These are phyloP conservation scores for Xylaria sp. DNA, from an alignment of 2,329 filamentous ascomycete species.

Conservation along the genomic window DNA sequence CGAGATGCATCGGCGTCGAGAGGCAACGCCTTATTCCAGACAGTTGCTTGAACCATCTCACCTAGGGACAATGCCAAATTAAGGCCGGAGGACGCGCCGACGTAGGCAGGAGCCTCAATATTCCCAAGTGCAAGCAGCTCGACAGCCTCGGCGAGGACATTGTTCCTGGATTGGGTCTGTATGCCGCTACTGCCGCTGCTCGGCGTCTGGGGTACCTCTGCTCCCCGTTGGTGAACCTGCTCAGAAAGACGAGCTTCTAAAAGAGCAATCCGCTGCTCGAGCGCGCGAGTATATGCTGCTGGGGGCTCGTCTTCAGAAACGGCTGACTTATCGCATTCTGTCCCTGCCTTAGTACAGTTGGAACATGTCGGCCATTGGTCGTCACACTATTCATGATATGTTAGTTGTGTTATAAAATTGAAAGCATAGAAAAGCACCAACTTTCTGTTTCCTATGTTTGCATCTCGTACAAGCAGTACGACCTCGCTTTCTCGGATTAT, in stretches of 20 bases:
- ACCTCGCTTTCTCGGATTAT: conserved; percentile 56
- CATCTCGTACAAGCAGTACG: conserved; percentile 58
- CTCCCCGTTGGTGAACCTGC: conserved; percentile 26
- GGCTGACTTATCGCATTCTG: conserved; percentile 54
- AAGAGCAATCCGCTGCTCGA: conserved; percentile 55
- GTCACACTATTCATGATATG: conserved; percentile 51
- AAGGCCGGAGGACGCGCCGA: conserved; percentile 60
- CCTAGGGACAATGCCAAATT: conserved; percentile 60
- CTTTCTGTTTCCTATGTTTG: conserved; percentile 58
- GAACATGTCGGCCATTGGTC: conserved; percentile 57
- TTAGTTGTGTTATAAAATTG: conserved; percentile 1
- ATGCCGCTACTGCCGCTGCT: conserved; percentile 22
- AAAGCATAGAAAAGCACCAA: conserved; percentile 36
- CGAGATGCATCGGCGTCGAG: conserved; percentile 32
- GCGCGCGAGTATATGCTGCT: conserved; percentile 53
- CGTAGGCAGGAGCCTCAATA: conserved; percentile 58
- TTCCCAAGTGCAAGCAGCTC: conserved; percentile 58
- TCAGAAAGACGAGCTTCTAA: conserved; percentile 51
- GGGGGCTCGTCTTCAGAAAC: conserved; percentile 52
- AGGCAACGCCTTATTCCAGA: conserved; percentile 62
- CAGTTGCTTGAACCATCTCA: conserved; percentile 63
- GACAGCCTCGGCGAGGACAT: conserved; percentile 55
- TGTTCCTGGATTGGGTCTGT: conserved; percentile 35
- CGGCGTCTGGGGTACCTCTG: conserved; percentile 24
- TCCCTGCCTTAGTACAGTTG: conserved; percentile 55